Conservation (phyloP, 306 rosid genomes). For the Fragaria vesca region DNA sequence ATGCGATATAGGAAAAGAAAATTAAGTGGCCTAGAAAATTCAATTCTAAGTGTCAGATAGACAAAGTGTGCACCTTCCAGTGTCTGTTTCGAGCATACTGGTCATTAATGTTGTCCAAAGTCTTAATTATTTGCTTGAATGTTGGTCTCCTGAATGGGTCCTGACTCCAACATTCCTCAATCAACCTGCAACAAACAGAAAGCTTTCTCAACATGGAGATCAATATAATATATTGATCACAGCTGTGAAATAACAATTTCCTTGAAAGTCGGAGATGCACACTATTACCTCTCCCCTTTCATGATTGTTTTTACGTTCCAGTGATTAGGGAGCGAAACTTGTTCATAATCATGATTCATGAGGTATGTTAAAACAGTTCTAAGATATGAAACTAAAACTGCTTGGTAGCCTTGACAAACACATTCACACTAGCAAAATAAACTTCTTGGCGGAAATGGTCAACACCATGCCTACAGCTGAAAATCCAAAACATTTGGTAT, state of each 20-base stretch:
- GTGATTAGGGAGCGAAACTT: neutral
- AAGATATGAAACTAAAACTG: neutral
- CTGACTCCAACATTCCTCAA: conserved; percentile 79
- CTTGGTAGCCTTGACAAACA: neutral
- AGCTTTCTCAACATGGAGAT: conserved; percentile 22
- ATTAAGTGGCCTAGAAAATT: neutral
- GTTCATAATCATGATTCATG: neutral
- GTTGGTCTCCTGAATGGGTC: conserved; percentile 77
- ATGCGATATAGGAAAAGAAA: neutral
- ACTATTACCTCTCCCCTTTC: neutral
- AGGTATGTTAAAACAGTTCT: neutral
- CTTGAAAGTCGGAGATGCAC: neutral
- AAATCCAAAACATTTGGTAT: neutral
- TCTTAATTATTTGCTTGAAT: conserved; percentile 66
- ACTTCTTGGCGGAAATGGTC: neutral
- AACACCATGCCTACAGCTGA: neutral
- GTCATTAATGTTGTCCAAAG: conserved; percentile 63
- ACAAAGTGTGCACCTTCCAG: conserved; percentile 72
- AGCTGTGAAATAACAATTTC: neutral
- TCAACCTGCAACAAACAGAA: conserved; percentile 51
- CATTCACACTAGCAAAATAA: neutral
- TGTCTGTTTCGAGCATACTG: conserved; percentile 51
- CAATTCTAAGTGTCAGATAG: neutral
- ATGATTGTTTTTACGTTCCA: neutral
- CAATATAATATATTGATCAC: neutral